Percentiles rank a stretch among this genome's conserved stretches.
Conservation (phyloP, 805 yeast species). For the Saturnispora saitoi region DNA sequence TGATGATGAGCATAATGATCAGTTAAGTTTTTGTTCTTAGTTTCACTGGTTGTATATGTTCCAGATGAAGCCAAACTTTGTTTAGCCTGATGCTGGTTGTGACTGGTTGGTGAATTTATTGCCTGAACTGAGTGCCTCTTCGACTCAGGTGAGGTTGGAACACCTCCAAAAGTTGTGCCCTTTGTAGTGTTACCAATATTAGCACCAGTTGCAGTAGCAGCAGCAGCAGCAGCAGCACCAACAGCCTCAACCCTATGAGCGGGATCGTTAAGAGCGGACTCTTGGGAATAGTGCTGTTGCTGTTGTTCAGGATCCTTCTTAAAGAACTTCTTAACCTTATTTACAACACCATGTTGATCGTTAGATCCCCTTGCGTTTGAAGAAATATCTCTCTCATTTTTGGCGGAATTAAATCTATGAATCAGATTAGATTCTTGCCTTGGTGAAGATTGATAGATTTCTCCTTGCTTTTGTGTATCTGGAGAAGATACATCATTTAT, state of each 20-base stretch:
- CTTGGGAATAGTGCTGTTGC: slow-evolving; percentile 1
- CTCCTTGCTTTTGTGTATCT: background rate
- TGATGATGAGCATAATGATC: no score
- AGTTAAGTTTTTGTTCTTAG: background rate
- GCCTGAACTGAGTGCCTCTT: background rate
- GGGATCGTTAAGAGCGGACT: background rate
- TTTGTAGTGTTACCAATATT: background rate
- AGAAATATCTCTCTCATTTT: background rate
- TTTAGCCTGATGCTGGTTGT: background rate
- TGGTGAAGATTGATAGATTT: background rate
- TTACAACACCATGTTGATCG: background rate
- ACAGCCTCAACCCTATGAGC: background rate
- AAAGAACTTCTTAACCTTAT: slow-evolving; percentile 2
- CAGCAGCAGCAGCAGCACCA: slow-evolving; percentile 8
- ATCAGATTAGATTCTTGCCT: background rate
- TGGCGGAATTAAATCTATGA: slow-evolving; percentile 4
- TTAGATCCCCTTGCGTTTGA: background rate
- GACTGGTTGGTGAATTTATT: background rate
- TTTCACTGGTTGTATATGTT: background rate
- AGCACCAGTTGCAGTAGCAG: background rate
- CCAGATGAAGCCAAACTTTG: background rate
- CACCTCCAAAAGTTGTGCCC: slow-evolving; percentile 6
- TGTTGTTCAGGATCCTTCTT: slow-evolving; percentile 3
- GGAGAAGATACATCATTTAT: background rate
- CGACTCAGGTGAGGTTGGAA: slow-evolving; percentile 3